These are phyloP conservation scores for Cladophialophora bantiana DNA, from an alignment of 2,329 filamentous ascomycete genomes.

Conservation along the genomic window DNA sequence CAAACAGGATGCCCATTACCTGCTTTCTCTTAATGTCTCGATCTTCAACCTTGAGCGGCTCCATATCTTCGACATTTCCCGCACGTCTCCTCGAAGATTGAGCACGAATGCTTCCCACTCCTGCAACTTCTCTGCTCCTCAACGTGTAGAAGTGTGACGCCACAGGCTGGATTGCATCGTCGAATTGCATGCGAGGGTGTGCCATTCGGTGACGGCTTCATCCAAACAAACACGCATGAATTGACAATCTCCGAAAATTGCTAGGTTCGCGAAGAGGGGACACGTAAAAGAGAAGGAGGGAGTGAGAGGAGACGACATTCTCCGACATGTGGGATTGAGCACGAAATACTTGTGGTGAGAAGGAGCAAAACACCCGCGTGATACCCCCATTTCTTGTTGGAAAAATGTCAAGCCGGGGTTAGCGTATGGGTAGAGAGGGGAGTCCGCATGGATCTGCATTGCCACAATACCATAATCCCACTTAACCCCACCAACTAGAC, in stretches of 20 bases:
- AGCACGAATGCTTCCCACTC: conserved; percentile 22
- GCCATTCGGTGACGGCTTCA: conserved; percentile 12
- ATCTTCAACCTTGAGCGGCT: conserved; percentile 15
- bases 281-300: neutral
- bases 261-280: neutral
- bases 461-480: neutral
- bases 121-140: conserved; percentile 20
- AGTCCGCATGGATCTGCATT: conserved; percentile 1
- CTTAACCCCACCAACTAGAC: conserved; percentile 4
- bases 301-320: neutral
- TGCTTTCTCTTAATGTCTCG: conserved; percentile 38
- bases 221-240: neutral
- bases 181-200: conserved; percentile 9
- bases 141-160: conserved; percentile 21
- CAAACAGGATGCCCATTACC: conserved; percentile 17
- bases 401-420: neutral
- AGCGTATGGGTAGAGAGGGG: neutral
- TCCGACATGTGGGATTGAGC: neutral
- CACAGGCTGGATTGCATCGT: conserved; percentile 23
- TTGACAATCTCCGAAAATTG: neutral
- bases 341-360: neutral
- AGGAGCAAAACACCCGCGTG: neutral
- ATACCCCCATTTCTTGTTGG: neutral
- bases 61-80: neutral
- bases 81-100: neutral